phyloP scores from a whole-genome alignment of 2,329 filamentous ascomycete species.

The Xylaria sp. region DNA sequence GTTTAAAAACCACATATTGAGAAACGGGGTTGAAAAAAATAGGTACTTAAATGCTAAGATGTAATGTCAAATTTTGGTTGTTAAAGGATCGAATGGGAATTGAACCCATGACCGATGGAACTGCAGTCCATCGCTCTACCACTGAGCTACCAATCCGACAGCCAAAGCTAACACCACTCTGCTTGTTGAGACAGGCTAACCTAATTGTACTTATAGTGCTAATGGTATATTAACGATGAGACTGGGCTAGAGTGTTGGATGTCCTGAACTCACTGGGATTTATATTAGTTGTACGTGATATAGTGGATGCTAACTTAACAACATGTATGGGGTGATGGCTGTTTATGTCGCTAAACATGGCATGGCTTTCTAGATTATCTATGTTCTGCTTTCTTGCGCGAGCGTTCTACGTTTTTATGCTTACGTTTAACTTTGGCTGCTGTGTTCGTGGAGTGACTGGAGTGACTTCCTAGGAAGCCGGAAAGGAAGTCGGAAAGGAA shows the following conservation, averaged over 20 bases:
- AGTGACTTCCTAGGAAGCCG: background rate
- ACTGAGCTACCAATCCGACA: constrained; percentile 34
- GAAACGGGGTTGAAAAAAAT: too few species aligned
- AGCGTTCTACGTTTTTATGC: constrained; percentile 5
- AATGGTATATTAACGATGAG: too few species aligned
- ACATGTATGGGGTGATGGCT: background rate
- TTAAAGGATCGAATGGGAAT: constrained; percentile 24
- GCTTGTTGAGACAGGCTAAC: background rate
- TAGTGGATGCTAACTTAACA: background rate
- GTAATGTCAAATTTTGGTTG: too few species aligned
- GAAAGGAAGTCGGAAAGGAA: background rate
- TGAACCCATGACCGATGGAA: constrained; percentile 37
- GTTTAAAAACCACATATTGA: too few species aligned
- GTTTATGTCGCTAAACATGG: background rate
- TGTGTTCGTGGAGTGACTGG: background rate
- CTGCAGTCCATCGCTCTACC: constrained; percentile 37
- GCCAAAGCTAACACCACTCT: background rate
- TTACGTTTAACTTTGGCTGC: constrained; percentile 1
- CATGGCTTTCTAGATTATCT: background rate
- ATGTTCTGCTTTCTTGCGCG: background rate
- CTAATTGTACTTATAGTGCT: background rate
- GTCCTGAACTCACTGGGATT: background rate
- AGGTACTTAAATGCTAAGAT: too few species aligned
- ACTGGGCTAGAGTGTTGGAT: background rate
- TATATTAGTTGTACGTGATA: background rate